These are phyloP conservation scores for Citrus trifoliata DNA, from an alignment of 345 rosid genomes.

Conservation along the genomic window DNA sequence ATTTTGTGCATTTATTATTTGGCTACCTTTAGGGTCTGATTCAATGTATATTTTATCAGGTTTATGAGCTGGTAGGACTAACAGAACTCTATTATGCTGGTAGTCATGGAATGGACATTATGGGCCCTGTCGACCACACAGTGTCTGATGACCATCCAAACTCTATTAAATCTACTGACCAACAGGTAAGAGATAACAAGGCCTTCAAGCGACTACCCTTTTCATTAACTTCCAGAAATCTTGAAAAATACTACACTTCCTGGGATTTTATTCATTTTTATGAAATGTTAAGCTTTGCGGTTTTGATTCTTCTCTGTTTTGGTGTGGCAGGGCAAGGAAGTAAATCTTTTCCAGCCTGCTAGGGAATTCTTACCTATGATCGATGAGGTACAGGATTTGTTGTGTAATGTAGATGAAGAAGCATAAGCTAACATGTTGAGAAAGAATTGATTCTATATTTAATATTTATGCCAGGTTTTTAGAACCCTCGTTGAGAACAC, in stretches of 20 bases:
- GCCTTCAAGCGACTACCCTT: background rate
- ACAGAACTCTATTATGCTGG: conserved; percentile 97
- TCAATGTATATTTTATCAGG: conserved; percentile 44
- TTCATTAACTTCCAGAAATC: background rate
- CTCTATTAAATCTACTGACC: conserved; percentile 62
- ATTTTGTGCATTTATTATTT: background rate
- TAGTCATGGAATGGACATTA: conserved; percentile 99
- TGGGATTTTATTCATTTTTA: background rate
- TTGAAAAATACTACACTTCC: background rate
- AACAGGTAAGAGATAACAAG: conserved; percentile 38
- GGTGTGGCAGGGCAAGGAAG: conserved; percentile 62
- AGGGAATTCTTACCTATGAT: conserved; percentile 76
- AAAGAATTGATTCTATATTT: background rate
- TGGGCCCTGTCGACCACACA: conserved; percentile 48
- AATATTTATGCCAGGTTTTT: conserved; percentile 57
- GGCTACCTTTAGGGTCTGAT: background rate
- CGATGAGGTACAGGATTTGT: conserved; percentile 46
- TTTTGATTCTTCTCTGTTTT: background rate
- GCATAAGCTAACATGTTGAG: too few species aligned
- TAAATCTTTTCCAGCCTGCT: conserved; percentile 89
- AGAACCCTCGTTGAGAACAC: conserved; percentile 75
- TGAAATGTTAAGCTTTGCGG: background rate
- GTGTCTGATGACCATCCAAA: conserved; percentile 44
- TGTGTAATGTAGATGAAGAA: background rate
- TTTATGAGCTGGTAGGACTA: conserved; percentile 79